phyloP scores from a whole-genome alignment of 345 rosid species.

The Rhodomyrtus tomentosa region DNA sequence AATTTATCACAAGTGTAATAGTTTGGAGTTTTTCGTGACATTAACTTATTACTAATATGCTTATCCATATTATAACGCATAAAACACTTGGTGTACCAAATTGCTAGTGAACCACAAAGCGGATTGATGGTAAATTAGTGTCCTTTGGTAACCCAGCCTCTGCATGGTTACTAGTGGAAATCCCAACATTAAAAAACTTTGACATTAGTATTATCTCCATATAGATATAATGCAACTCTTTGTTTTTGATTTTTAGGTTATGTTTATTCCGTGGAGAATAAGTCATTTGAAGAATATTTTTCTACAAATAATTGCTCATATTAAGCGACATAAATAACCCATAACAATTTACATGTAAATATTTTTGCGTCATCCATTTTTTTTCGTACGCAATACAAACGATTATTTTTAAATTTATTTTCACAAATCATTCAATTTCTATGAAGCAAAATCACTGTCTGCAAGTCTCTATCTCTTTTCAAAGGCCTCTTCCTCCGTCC shows the following conservation, averaged over 20 bases:
- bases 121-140: neutral
- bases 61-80: neutral
- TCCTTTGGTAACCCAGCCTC: neutral
- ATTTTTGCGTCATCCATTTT: neutral
- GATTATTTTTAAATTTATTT: neutral
- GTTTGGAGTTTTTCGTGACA: too few species aligned
- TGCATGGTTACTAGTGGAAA: neutral
- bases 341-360: too few species aligned
- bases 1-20: too few species aligned
- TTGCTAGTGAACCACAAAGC: neutral
- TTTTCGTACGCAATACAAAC: fast-evolving
- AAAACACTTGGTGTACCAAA: neutral
- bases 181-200: neutral
- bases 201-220: fast-evolving
- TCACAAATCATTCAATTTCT: neutral
- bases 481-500: neutral
- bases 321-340: too few species aligned
- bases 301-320: neutral
- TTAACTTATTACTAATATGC: too few species aligned
- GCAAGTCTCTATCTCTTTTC: neutral
- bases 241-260: neutral
- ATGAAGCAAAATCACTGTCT: neutral
- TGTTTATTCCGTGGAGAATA: fast-evolving
- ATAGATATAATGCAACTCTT: neutral
- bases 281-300: neutral